Conservation (phyloP, 352 stramenopile species). For the Globisporangium okanoganense region DNA sequence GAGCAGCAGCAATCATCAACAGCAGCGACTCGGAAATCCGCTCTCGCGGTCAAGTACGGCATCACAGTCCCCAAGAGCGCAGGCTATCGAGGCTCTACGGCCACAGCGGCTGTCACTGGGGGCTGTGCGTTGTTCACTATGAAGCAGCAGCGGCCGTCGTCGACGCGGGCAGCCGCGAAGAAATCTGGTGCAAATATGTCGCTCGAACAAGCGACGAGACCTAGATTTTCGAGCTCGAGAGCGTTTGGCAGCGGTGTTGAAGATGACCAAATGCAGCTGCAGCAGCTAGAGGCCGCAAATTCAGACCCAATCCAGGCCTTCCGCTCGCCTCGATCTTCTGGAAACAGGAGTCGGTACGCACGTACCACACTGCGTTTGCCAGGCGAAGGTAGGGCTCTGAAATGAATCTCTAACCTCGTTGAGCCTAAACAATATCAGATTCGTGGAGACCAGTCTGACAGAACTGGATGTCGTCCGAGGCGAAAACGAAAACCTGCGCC, state of each 20-base stretch:
- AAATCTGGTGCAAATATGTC: not conserved
- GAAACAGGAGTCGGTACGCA: not conserved
- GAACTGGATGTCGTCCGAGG: constrained; percentile 11
- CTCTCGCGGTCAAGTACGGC: constrained; percentile 2
- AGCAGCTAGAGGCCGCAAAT: constrained; percentile 6
- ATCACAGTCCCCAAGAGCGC: constrained; percentile 8
- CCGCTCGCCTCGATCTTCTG: constrained; percentile 1
- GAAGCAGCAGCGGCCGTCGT: constrained; percentile 8
- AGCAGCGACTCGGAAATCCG: not conserved
- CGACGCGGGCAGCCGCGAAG: not conserved
- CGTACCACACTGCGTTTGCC: no score
- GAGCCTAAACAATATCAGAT: not conserved
- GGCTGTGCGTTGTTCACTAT: not conserved
- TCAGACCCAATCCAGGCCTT: not conserved
- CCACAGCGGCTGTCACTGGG: not conserved
- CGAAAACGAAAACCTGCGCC: constrained; percentile 26
- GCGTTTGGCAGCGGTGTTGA: not conserved
- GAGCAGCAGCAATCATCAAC: not conserved
- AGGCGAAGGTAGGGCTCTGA: no score
- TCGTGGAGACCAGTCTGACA: not conserved
- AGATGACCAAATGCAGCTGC: not conserved
- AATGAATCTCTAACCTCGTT: not conserved
- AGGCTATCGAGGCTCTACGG: not conserved
- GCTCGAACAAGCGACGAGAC: not conserved
- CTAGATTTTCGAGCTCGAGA: not conserved